Percentiles rank a stretch among this genome's conserved stretches.
Conservation (phyloP, 192 early-diverging fungal genomes). For the Mortierella hygrophila region DNA sequence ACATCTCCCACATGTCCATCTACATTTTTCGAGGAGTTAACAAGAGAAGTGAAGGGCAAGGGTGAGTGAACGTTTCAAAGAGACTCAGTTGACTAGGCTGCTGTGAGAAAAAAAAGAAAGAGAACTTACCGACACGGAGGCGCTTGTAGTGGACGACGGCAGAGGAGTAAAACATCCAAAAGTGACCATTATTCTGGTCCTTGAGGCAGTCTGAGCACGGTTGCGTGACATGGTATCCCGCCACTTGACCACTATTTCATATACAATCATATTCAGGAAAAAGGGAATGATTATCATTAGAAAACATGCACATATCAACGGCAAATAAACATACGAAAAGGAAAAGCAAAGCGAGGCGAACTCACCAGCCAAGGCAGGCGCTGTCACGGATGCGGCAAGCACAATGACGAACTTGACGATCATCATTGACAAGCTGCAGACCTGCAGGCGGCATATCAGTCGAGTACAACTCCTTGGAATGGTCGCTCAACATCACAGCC, state of each 20-base stretch:
- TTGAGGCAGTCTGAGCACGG: constrained; percentile 46
- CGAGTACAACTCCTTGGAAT: constrained; percentile 52
- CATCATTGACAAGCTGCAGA: constrained; percentile 48
- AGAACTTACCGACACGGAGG: constrained; percentile 25
- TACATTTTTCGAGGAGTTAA: not conserved
- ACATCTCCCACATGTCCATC: constrained; percentile 32
- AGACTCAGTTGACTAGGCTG: not conserved
- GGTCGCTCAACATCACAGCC: constrained; percentile 53
- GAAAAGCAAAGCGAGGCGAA: not conserved
- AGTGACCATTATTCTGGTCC: constrained; percentile 54
- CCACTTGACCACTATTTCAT: constrained; percentile 37
- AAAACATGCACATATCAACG: not conserved
- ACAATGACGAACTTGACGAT: constrained; percentile 51
- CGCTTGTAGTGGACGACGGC: constrained; percentile 51
- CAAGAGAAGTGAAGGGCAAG: not conserved
- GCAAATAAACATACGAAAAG: not conserved
- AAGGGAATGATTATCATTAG: not conserved
- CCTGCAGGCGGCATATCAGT: constrained; percentile 52
- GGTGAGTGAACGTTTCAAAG: not conserved
- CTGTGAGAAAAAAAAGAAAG: no score
- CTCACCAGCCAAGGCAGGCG: constrained; percentile 52
- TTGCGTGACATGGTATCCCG: constrained; percentile 56
- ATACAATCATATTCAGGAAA: not conserved
- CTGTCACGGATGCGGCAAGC: constrained; percentile 51
- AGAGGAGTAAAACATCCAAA: constrained; percentile 58